Percentiles rank a stretch among this genome's conserved stretches.
These are phyloP conservation scores for Gossypium herbaceum DNA, from an alignment of 345 rosid species.

Conservation along the genomic window DNA sequence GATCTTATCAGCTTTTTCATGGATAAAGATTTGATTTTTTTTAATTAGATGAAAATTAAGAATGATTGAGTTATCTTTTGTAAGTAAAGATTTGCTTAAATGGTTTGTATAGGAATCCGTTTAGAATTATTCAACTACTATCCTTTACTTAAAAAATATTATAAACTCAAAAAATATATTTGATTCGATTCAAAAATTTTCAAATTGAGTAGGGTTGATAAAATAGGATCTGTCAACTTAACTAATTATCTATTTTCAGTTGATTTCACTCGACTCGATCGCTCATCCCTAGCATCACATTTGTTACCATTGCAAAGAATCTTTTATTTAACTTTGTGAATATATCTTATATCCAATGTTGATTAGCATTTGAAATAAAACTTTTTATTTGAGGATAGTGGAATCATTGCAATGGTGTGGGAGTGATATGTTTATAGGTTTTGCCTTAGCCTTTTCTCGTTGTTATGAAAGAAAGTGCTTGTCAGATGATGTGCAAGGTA, in stretches of 20 bases:
- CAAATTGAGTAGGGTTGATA: too few species aligned
- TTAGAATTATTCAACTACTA: too few species aligned
- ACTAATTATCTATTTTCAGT: too few species aligned
- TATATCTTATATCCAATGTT: neutral
- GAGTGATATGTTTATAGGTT: neutral
- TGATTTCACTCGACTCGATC: too few species aligned
- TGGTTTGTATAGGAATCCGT: too few species aligned
- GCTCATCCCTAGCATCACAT: neutral
- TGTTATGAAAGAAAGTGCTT: neutral
- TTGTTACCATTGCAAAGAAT: neutral
- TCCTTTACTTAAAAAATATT: too few species aligned
- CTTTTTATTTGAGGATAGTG: neutral
- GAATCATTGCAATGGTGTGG: neutral
- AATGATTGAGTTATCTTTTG: too few species aligned
- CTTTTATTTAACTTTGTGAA: neutral
- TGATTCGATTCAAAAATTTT: too few species aligned
- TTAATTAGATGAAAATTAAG: too few species aligned
- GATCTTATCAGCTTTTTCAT: neutral
- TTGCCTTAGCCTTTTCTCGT: neutral
- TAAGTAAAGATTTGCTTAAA: too few species aligned
- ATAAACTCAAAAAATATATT: too few species aligned
- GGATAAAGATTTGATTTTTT: neutral
- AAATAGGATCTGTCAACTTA: too few species aligned
- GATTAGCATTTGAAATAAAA: neutral
- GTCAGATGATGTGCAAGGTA: neutral